phyloP scores from a whole-genome alignment of 139 green algal genomes.

The Chlorella sp. region DNA sequence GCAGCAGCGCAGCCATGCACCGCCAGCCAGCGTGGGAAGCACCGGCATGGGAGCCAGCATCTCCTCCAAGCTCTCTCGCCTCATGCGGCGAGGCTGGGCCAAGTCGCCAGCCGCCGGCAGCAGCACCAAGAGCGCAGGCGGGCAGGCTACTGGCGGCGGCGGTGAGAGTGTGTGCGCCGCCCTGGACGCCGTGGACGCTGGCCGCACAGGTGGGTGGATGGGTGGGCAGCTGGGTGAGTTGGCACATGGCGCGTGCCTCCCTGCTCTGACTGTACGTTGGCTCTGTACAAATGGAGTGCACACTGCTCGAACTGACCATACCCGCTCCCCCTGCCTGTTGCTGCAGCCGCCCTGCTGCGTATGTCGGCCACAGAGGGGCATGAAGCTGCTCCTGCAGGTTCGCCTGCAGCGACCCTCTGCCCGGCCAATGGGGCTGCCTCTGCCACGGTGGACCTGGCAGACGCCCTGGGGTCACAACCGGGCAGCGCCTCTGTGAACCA shows the following conservation, averaged over 20 bases:
- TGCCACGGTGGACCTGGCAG: neutral
- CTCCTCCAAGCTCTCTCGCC: neutral
- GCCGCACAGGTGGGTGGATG: too few species aligned
- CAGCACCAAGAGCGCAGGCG: neutral
- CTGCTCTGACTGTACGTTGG: too few species aligned
- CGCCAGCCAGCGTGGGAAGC: neutral
- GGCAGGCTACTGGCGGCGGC: too few species aligned
- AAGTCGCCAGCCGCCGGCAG: neutral
- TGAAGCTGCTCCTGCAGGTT: neutral
- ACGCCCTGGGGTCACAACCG: neutral
- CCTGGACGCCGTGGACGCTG: too few species aligned
- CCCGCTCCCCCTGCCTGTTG: too few species aligned
- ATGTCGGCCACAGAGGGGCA: neutral
- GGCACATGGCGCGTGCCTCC: too few species aligned
- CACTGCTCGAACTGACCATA: too few species aligned
- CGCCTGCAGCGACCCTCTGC: neutral
- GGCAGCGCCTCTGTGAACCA: slow-evolving; percentile 5
- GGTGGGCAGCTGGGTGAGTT: too few species aligned
- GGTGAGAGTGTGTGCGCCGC: too few species aligned
- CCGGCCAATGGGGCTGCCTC: neutral
- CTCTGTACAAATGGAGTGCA: too few species aligned
- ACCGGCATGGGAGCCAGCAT: neutral
- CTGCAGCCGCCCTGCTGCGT: neutral
- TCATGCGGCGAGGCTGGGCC: neutral
- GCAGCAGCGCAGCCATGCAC: neutral